Conservation (phyloP, 2,329 filamentous ascomycete genomes). For the Paraconiothyrium brasiliense region DNA sequence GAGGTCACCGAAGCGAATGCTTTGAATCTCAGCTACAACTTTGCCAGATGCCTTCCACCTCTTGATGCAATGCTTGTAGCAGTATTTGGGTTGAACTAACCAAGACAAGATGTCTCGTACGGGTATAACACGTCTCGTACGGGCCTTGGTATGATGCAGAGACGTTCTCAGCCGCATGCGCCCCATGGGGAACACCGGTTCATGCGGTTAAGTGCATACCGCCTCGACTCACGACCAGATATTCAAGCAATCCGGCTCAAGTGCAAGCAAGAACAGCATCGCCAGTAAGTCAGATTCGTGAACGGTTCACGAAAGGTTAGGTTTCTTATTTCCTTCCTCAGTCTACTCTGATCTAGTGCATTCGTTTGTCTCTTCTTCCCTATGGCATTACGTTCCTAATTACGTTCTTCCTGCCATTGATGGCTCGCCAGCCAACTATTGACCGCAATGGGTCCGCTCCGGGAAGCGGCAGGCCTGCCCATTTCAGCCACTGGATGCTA, state of each 20-base stretch:
- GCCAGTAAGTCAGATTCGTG: not conserved
- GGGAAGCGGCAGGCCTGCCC: constrained; percentile 24
- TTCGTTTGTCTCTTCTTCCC: constrained; percentile 17
- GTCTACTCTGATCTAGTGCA: constrained; percentile 8
- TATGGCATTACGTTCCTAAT: constrained; percentile 20
- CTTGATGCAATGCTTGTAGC: not conserved
- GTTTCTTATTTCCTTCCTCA: not conserved
- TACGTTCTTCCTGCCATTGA: constrained; percentile 20
- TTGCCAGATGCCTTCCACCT: not conserved
- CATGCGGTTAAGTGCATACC: constrained; percentile 11
- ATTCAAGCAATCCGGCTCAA: not conserved
- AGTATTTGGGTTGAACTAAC: constrained; percentile 11
- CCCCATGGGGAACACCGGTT: not conserved
- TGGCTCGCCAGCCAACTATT: constrained; percentile 34
- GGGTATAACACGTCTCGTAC: not conserved
- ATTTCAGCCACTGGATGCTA: constrained; percentile 35
- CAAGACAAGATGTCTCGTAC: too few relatives aligned
- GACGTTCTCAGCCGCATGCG: constrained; percentile 13
- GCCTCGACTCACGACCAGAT: constrained; percentile 2
- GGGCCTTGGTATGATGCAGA: constrained; percentile 4
- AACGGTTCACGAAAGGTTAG: not conserved
- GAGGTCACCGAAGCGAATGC: not conserved
- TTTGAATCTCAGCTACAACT: not conserved
- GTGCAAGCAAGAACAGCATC: not conserved
- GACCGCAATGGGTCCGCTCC: constrained; percentile 20